Evolutionary conservation across 2,329 filamentous ascomycete species (phyloP).

Genomic region (Colletotrichum salicis): DNA sequence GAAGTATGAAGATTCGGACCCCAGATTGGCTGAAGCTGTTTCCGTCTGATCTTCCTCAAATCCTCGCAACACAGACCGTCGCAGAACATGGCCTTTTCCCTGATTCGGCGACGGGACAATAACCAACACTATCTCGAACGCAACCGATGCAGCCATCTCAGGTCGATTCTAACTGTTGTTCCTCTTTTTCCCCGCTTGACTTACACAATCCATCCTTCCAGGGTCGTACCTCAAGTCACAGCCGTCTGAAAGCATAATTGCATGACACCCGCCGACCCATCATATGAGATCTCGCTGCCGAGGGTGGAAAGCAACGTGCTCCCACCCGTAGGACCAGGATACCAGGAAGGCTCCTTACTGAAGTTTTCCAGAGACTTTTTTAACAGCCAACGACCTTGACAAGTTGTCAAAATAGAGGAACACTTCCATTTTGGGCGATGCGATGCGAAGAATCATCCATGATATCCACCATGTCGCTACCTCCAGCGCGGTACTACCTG

Average conservation of each 20-base stretch:
- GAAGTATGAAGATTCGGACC: neutral
- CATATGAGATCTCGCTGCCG: constrained; percentile 6
- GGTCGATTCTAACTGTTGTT: neutral
- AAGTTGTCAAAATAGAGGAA: constrained; percentile 15
- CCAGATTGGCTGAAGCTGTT: constrained; percentile 1
- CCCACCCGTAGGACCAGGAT: neutral
- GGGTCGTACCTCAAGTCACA: neutral
- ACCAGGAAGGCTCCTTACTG: neutral
- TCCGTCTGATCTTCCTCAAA: constrained; percentile 10
- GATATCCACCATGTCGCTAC: neutral
- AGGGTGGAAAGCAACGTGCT: neutral
- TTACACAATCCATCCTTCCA: neutral
- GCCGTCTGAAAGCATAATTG: constrained; percentile 15
- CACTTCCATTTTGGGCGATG: neutral
- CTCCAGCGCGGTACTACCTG: neutral
- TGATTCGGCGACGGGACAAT: neutral
- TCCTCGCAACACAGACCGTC: constrained; percentile 6
- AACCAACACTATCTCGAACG: neutral
- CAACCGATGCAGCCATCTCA: neutral
- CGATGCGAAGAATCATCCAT: constrained; percentile 9
- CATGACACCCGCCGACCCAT: constrained; percentile 29
- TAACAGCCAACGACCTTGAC: neutral
- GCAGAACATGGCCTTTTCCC: neutral
- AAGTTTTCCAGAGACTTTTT: neutral
- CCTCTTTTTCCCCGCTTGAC: neutral